phyloP scores from a whole-genome alignment of 495 filamentous ascomycete genomes.

The Extremus antarcticus region DNA sequence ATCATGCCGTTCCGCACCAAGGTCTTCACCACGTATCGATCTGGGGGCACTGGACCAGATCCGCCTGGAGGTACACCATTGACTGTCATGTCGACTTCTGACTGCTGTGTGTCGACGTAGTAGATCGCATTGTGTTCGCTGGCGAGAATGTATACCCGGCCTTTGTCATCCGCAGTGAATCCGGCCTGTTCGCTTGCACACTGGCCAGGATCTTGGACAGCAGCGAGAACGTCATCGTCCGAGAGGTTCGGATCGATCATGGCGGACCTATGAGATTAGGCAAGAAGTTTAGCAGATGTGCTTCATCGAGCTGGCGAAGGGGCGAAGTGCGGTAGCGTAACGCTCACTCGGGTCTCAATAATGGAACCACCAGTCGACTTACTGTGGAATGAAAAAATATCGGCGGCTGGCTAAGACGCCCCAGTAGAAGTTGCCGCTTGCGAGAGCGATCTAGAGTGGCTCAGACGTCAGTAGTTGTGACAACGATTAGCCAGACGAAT shows the following conservation, averaged over 20 bases:
- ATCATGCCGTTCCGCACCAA: constrained; percentile 23
- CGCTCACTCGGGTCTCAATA: no score
- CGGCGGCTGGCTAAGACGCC: constrained; percentile 20
- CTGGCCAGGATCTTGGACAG: constrained; percentile 19
- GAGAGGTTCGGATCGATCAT: constrained; percentile 8
- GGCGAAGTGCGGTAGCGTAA: no score
- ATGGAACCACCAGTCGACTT: no score
- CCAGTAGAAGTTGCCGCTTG: constrained; percentile 23
- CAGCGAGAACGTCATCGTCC: constrained; percentile 20
- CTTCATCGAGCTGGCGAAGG: no score
- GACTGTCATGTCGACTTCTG: constrained; percentile 17
- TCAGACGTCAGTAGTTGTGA: neutral
- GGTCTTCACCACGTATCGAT: constrained; percentile 23
- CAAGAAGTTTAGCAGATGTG: no score
- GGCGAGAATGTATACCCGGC: constrained; percentile 20
- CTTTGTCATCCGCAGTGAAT: constrained; percentile 23
- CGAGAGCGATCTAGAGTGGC: neutral
- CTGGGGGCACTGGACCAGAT: constrained; percentile 13
- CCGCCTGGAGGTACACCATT: constrained; percentile 19
- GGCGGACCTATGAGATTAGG: no score
- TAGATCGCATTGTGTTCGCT: constrained; percentile 26
- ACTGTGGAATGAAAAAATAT: constrained; percentile 23
- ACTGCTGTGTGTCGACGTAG: constrained; percentile 21
- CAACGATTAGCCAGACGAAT: neutral
- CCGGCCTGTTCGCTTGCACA: constrained; percentile 22